Percentiles rank a stretch among this genome's conserved stretches.
Conservation (phyloP, 2,329 filamentous ascomycete genomes). For the Fusarium chlamydosporum region DNA sequence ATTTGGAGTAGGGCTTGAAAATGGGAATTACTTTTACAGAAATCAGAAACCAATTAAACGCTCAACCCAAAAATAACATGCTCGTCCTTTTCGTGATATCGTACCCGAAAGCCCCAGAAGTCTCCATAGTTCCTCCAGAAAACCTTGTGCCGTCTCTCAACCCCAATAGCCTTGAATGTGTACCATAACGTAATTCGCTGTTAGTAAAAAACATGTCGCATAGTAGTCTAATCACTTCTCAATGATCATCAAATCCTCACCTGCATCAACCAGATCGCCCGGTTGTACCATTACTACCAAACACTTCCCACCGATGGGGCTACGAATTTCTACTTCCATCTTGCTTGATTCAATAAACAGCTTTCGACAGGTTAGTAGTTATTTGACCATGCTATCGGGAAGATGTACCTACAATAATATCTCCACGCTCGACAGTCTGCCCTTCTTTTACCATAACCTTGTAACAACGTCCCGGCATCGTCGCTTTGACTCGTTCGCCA, state of each 20-base stretch:
- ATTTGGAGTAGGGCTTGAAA: neutral
- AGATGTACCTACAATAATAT: slow-evolving; percentile 48
- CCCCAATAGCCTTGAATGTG: no score
- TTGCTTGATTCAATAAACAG: slow-evolving; percentile 57
- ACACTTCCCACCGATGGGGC: slow-evolving; percentile 49
- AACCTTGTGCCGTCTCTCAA: neutral
- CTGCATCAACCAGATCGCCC: slow-evolving; percentile 52
- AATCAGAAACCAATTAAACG: slow-evolving; percentile 12
- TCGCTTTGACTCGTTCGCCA: slow-evolving; percentile 51
- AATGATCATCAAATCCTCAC: slow-evolving; percentile 50
- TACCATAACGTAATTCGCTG: no score
- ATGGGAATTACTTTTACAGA: neutral
- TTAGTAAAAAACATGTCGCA: no score
- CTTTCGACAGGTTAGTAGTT: slow-evolving; percentile 31
- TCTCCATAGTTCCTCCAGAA: neutral
- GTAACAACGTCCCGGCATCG: slow-evolving; percentile 56
- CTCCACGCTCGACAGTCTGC: slow-evolving; percentile 48
- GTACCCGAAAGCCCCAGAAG: neutral
- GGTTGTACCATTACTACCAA: slow-evolving; percentile 46
- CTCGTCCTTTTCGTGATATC: neutral
- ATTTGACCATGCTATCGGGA: neutral
- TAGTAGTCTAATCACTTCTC: no score
- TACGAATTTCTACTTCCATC: slow-evolving; percentile 57
- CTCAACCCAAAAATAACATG: neutral
- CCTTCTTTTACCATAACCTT: slow-evolving; percentile 51